Conservation (phyloP, 2,329 filamentous ascomycete species). For the Cytospora piceicola region DNA sequence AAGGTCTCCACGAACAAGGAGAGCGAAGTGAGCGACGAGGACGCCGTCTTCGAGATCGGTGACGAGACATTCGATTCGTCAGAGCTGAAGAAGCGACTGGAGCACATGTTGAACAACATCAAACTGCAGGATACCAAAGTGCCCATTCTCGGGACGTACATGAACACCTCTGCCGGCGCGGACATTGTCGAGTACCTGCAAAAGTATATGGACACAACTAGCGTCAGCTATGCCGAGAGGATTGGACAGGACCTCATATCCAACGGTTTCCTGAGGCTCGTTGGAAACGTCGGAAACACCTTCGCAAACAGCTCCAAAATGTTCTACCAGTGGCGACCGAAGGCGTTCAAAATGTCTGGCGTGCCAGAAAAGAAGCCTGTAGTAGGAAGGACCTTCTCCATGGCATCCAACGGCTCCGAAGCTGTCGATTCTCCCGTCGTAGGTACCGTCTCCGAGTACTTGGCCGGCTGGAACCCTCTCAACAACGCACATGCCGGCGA, state of each 20-base stretch:
- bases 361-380: slow-evolving; percentile 84
- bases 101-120: slow-evolving; percentile 84
- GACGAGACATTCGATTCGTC: slow-evolving; percentile 85
- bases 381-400: slow-evolving; percentile 74
- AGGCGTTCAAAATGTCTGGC: slow-evolving; percentile 85
- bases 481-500: slow-evolving; percentile 93
- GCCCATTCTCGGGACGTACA: slow-evolving; percentile 90
- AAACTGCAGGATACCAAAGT: slow-evolving; percentile 91
- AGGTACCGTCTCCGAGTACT: slow-evolving; percentile 83
- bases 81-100: slow-evolving; percentile 86
- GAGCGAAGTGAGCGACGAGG: slow-evolving; percentile 70
- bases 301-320: slow-evolving; percentile 98
- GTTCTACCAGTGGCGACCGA: slow-evolving; percentile 96
- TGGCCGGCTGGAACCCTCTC: slow-evolving; percentile 90
- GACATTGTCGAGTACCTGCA: slow-evolving; percentile 97
- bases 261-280: slow-evolving; percentile 83
- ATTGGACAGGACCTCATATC: slow-evolving; percentile 92
- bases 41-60: slow-evolving; percentile 85
- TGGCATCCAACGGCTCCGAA: slow-evolving; percentile 61
- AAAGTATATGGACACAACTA: slow-evolving; percentile 80
- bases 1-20: slow-evolving; percentile 72
- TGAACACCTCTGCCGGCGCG: slow-evolving; percentile 87
- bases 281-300: slow-evolving; percentile 92
- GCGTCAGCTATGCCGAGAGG: slow-evolving; percentile 86
- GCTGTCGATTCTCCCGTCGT: slow-evolving; percentile 77